Evolutionary conservation across 768 basidiomycete species (phyloP).

Genomic region (Russula compacta): DNA sequence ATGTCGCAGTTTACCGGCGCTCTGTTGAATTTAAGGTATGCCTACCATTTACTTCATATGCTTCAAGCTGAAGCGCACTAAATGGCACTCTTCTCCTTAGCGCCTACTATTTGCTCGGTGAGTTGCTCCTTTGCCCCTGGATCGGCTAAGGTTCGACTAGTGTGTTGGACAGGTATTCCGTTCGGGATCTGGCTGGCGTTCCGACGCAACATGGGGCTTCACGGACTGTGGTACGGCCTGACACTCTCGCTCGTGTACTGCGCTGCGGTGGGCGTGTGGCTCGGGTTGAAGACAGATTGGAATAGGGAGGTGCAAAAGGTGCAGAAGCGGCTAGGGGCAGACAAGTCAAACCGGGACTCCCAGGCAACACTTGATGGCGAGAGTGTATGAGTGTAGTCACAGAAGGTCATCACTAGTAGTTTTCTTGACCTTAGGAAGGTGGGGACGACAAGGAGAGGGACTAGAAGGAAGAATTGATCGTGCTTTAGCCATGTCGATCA

Average conservation of each 20-base stretch:
- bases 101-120: conserved; percentile 72
- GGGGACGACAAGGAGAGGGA: background rate
- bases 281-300: conserved; percentile 60
- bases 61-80: conserved; percentile 4
- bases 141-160: background rate
- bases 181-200: conserved; percentile 75
- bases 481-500: too few species aligned
- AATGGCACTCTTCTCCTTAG: conserved; percentile 24
- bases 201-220: conserved; percentile 42
- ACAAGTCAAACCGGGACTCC: background rate
- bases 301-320: conserved; percentile 57
- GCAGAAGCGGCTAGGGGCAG: conserved; percentile 35
- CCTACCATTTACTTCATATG: conserved; percentile 11
- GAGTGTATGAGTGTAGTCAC: background rate
- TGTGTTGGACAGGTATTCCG: conserved; percentile 49
- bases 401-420: background rate
- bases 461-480: background rate
- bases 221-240: conserved; percentile 81
- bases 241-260: conserved; percentile 57
- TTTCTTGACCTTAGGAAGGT: background rate
- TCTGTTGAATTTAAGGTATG: conserved; percentile 63
- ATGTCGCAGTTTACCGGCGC: conserved; percentile 54
- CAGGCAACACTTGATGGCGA: background rate
- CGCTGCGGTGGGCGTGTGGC: conserved; percentile 42
- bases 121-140: conserved; percentile 1